phyloP scores from a whole-genome alignment of 768 basidiomycete species.

The Boletus patriciae region DNA sequence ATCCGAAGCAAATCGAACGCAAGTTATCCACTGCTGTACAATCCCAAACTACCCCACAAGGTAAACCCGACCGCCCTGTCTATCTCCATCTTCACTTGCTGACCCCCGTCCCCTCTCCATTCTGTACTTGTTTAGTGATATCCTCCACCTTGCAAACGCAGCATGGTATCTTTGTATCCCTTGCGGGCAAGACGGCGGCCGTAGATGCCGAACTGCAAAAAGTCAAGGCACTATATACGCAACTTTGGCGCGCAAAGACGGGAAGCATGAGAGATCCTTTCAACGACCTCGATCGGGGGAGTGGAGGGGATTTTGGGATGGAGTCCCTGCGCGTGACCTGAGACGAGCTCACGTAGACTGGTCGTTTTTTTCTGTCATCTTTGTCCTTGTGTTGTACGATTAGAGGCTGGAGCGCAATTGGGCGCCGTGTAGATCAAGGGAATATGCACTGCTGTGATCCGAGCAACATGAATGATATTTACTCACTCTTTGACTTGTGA shows the following conservation, averaged over 20 bases:
- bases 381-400: neutral
- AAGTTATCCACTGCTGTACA: slow-evolving; percentile 67
- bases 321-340: slow-evolving; percentile 27
- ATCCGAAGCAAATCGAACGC: slow-evolving; percentile 60
- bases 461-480: neutral
- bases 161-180: slow-evolving; percentile 70
- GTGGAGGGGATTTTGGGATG: slow-evolving; percentile 46
- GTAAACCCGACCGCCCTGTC: slow-evolving; percentile 36
- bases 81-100: neutral
- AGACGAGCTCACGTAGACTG: neutral
- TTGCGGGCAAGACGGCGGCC: slow-evolving; percentile 74
- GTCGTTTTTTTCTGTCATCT: too few species aligned
- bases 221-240: slow-evolving; percentile 72
- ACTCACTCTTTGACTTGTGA: neutral
- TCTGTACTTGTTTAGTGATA: slow-evolving; percentile 48
- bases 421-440: neutral
- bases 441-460: neutral
- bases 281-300: slow-evolving; percentile 47
- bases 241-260: slow-evolving; percentile 78
- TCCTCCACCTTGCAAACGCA: slow-evolving; percentile 77
- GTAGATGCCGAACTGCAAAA: slow-evolving; percentile 74
- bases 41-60: slow-evolving; percentile 71
- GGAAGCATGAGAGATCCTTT: slow-evolving; percentile 86
- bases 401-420: neutral
- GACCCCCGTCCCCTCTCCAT: neutral